Base-by-base conservation (phyloP, 1,284 basidiomycete species). In the Agaricales sp. region DNA sequence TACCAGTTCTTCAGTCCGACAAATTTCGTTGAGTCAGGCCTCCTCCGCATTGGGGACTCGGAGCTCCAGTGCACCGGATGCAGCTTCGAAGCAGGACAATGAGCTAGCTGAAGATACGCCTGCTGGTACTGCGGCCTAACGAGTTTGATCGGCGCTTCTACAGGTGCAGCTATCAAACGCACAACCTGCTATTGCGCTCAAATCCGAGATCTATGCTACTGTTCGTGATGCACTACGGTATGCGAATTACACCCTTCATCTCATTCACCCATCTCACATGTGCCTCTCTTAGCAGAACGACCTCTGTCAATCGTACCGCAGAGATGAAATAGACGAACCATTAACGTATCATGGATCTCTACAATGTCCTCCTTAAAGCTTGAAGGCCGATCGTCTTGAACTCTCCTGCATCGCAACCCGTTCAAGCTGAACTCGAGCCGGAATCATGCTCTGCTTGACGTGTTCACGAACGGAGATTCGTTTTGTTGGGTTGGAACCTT, bases 311-410 rank as follows among this genome's bases (percentile, higher is more conserved):
- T 13, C 75, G 75, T 2, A 77, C 69, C 51, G 80, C 81, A 19
- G 81, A 84, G 55, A 84, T 84, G 81, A 82, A 78, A 61, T 84
- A 80, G 81, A 75, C 76, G 2, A 80, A 80, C 56, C 80, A 75
- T 50, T 70, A 76, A 21, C 69, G 74, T 46, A 60, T 84, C 24
- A 53, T 55, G 19, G 63, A 68, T 51, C 58, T 63, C 3, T 82
- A 80, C 54, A 76, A 76, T 16, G 75, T 82, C 22, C 70, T 66
- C 41, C n/a, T n/a, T n/a, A n/a, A n/a, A n/a, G n/a, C 59, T 83
- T 35, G 64, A 75, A 12, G 81, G 81, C 26, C 83, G 81, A 80
- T 80, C 81, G 14, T 51, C 67, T 16, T 62, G 64, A 35, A 8
- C 39, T 8, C 69, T 84, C 20, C 78, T 78, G 4, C 60, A 65